A percentile compares a stretch with the other conserved stretches of the same genome.
Conservation (phyloP, 1,284 basidiomycete genomes). For the Psilocybe mexicana region DNA sequence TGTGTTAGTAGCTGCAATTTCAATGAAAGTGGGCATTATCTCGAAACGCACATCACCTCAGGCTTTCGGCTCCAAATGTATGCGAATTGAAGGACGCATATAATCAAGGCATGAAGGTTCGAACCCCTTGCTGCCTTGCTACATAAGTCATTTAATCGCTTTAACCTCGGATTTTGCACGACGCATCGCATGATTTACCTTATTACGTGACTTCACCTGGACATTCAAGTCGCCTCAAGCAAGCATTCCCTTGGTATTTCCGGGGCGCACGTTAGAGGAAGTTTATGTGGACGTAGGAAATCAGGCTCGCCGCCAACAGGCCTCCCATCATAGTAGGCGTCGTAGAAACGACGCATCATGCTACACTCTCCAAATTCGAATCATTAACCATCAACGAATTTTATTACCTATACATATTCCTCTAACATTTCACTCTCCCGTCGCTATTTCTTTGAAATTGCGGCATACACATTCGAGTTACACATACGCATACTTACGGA, state of each 20-base stretch:
- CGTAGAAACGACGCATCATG: background rate
- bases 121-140: no score
- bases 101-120: no score
- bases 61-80: no score
- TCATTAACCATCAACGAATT: background rate
- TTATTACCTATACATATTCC: background rate
- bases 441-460: background rate
- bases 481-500: no score
- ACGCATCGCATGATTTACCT: background rate
- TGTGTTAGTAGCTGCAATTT: no score
- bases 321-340: no score
- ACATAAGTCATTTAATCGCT: no score
- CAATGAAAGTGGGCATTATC: no score
- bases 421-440: background rate
- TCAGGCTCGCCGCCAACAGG: background rate
- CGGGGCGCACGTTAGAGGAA: background rate
- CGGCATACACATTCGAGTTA: no score
- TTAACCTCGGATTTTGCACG: no score
- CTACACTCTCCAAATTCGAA: background rate
- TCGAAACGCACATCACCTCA: no score
- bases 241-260: background rate
- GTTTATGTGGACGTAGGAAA: background rate
- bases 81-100: no score
- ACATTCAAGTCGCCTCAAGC: background rate
- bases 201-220: background rate